Base-by-base conservation (phyloP, 345 rosid genomes). In the Arabidopsis arenosa region DNA sequence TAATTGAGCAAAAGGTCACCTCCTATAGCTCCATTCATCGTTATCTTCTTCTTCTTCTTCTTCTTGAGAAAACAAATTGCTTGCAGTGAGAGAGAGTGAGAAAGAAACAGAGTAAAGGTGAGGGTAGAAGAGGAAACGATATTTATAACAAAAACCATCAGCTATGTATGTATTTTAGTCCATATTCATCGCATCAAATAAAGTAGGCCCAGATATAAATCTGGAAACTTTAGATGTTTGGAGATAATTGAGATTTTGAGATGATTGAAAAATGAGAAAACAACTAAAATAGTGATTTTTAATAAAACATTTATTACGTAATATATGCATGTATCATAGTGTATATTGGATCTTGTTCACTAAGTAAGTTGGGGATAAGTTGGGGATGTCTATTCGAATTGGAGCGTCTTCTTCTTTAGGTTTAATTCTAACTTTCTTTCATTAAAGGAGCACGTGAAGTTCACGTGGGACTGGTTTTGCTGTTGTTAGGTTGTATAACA, bases 91-190 rank as follows among this genome's bases (percentile, higher is more conserved):
- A 54, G 70, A 36, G 55, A 57, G 11, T 18, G 30, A 9, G 26
- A 28, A 18, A 37, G 45, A 75, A 39, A 75, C 68, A 68, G 79
- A 68, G 74, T 75, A 75, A 68, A 75, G 51, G 70, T 61, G 41
- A 76, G 64, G 52, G 47, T 62, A 43, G 64, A 35, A 55, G 71
- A 54, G 60, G 59, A 63, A 45, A 62, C 1, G 59, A 63, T 77
- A 70, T 70, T 63, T 77, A 70, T 70, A 77, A 70, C 65, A 37
- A 56, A 13, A 70, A 33, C 60, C 35, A 70, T 70, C 47, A 36
- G 76, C 36, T 54, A n/a, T n/a, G n/a, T n/a, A n/a, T n/a, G 14
- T 28, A 8, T 69, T 70, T 69, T 43, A 58, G 75, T 76, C 80
- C 39, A 69, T 35, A 63, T 76, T 76, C 80, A 76, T 69, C 33